A percentile compares a stretch with the other conserved stretches of the same genome.
These are phyloP conservation scores for Atkinsonella hypoxylon DNA, from an alignment of 2,329 filamentous ascomycete species.

Conservation along the genomic window DNA sequence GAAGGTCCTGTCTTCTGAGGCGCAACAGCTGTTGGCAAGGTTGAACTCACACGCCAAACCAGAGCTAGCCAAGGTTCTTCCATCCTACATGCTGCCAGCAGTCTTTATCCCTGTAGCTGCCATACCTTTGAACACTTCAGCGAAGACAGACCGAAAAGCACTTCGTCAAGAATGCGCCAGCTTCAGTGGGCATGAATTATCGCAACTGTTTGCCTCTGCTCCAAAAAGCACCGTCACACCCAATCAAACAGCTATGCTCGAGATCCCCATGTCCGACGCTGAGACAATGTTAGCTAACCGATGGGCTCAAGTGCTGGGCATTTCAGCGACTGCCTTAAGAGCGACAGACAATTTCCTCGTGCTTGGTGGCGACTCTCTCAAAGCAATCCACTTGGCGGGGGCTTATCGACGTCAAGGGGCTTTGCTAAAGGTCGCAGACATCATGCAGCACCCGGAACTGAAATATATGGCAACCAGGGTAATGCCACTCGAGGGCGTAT, in stretches of 20 bases:
- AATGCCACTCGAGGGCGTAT: too few species aligned
- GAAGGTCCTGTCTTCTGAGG: too few species aligned
- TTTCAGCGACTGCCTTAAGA: too few species aligned
- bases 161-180: too few species aligned
- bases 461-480: too few species aligned
- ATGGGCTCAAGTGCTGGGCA: too few species aligned
- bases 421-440: not conserved
- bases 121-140: not conserved
- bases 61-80: not conserved
- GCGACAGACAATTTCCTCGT: conserved; percentile 21
- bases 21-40: too few species aligned
- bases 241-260: not conserved
- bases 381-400: not conserved
- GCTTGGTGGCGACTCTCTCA: conserved; percentile 3
- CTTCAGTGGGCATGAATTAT: too few species aligned
- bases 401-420: not conserved
- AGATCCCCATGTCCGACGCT: not conserved
- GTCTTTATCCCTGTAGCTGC: not conserved
- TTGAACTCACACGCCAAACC: too few species aligned
- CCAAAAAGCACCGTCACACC: not conserved
- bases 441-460: not conserved
- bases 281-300: not conserved
- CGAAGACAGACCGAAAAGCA: not conserved
- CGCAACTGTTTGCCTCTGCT: not conserved
- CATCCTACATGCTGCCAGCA: not conserved